Evolutionary conservation across 495 filamentous ascomycete species (phyloP).

Genomic region (Tuber brumale): DNA sequence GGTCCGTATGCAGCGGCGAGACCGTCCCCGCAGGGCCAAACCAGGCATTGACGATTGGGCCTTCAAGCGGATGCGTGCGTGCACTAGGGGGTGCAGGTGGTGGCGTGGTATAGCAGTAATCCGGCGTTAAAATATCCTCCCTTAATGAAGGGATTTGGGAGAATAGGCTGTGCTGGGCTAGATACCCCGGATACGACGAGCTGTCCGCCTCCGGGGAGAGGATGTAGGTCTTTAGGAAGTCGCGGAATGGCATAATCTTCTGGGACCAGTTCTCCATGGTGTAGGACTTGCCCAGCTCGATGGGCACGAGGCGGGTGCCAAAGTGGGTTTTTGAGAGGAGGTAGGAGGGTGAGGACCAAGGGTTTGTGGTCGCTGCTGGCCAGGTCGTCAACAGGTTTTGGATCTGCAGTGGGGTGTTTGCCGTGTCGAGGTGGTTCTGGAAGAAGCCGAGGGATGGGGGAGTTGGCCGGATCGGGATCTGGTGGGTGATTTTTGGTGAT

Average conservation of each 20-base stretch:
- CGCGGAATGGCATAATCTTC: constrained; percentile 64
- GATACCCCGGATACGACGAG: constrained; percentile 54
- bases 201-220: neutral
- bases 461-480: constrained; percentile 40
- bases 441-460: constrained; percentile 57
- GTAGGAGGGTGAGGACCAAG: constrained; percentile 70
- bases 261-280: constrained; percentile 84
- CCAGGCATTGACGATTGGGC: constrained; percentile 75
- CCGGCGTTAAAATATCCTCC: constrained; percentile 70
- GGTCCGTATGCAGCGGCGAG: constrained; percentile 87
- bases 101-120: constrained; percentile 72
- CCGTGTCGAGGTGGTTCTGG: constrained; percentile 53
- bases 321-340: constrained; percentile 66
- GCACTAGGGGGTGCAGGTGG: constrained; percentile 46
- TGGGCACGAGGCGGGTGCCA: constrained; percentile 72
- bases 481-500: constrained; percentile 43
- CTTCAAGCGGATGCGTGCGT: constrained; percentile 42
- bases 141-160: constrained; percentile 71
- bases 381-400: constrained; percentile 58
- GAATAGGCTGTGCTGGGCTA: constrained; percentile 87
- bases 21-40: constrained; percentile 83
- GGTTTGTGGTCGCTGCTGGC: constrained; percentile 64
- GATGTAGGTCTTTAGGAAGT: constrained; percentile 53
- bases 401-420: constrained; percentile 63
- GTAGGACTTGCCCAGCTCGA: constrained; percentile 86